Conservation (phyloP, 306 rosid species). For the Styphnolobium japonicum region DNA sequence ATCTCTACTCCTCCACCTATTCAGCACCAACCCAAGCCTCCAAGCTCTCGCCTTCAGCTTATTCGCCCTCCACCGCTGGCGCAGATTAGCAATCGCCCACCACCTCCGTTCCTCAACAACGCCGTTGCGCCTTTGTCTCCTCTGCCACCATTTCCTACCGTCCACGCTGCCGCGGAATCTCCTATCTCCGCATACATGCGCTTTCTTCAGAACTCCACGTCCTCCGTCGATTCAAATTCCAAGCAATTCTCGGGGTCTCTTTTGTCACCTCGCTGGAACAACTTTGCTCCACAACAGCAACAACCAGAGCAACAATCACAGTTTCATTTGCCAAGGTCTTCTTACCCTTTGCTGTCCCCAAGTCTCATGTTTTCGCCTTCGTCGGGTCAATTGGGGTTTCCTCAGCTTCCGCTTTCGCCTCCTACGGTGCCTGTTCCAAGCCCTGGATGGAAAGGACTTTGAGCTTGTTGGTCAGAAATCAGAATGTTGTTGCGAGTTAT, state of each 20-base stretch:
- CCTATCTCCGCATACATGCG: constrained; percentile 74
- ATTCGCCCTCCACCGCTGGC: constrained; percentile 75
- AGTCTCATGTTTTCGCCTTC: constrained; percentile 47
- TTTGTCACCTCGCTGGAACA: constrained; percentile 67
- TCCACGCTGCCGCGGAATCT: constrained; percentile 62
- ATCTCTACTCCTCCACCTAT: constrained; percentile 51
- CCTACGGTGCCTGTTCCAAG: constrained; percentile 64
- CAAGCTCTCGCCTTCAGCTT: constrained; percentile 67
- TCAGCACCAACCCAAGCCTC: constrained; percentile 61
- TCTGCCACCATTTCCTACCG: constrained; percentile 64
- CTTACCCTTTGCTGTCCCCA: constrained; percentile 50
- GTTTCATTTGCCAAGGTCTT: constrained; percentile 21
- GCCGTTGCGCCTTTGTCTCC: constrained; percentile 52
- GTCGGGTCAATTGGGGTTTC: constrained; percentile 48
- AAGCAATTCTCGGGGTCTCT: constrained; percentile 57
- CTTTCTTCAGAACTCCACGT: constrained; percentile 38
- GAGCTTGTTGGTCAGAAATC: constrained; percentile 33
- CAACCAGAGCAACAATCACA: constrained; percentile 27
- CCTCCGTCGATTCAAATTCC: constrained; percentile 35
- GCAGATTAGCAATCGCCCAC: constrained; percentile 49
- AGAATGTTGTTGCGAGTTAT: constrained; percentile 27
- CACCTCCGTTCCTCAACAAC: constrained; percentile 12
- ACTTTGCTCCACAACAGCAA: constrained; percentile 21
- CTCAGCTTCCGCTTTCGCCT: constrained; percentile 68
- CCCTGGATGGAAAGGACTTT: constrained; percentile 64